These are phyloP conservation scores for Plasmodium gallinaceum DNA, from an alignment of 169 alveolate species.

Conservation along the genomic window DNA sequence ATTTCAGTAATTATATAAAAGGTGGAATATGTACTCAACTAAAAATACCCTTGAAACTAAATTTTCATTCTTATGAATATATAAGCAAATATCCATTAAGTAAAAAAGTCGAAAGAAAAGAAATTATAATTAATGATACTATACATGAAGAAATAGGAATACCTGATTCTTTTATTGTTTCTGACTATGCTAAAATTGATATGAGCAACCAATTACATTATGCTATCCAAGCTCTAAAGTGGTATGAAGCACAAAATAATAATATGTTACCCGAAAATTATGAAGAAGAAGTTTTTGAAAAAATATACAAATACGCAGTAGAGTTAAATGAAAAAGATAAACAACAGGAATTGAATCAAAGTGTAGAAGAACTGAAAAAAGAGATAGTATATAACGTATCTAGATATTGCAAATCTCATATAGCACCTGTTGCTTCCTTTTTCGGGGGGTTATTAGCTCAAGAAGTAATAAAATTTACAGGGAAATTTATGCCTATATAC, in stretches of 20 bases:
- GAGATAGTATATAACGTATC: slow-evolving; percentile 88
- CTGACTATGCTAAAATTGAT: slow-evolving; percentile 54
- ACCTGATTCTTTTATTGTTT: slow-evolving; percentile 24
- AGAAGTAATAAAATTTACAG: slow-evolving; percentile 97
- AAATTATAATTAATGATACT: background rate
- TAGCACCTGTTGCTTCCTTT: slow-evolving; percentile 97
- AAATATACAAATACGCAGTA: slow-evolving; percentile 74
- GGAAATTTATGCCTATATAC: slow-evolving; percentile 97
- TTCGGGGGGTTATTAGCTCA: slow-evolving; percentile 98
- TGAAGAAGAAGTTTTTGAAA: slow-evolving; percentile 54
- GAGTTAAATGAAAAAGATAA: slow-evolving; percentile 76
- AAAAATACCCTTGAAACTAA: slow-evolving; percentile 26
- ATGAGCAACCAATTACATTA: slow-evolving; percentile 40
- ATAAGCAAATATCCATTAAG: slow-evolving; percentile 12
- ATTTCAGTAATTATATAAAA: slow-evolving; percentile 80
- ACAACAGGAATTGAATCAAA: slow-evolving; percentile 73
- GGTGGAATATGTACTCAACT: slow-evolving; percentile 46
- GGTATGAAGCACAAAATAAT: slow-evolving; percentile 11
- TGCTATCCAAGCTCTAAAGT: slow-evolving; percentile 53
- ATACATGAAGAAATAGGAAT: slow-evolving; percentile 6
- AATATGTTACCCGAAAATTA: slow-evolving; percentile 13
- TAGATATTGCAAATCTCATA: slow-evolving; percentile 85
- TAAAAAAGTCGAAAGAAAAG: background rate
- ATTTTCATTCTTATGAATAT: slow-evolving; percentile 60
- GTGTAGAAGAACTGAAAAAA: slow-evolving; percentile 91